Evolutionary conservation across 2,329 filamentous ascomycete species (phyloP), one percentile per base, ranked within the genome.

Genomic region (Epichloe gansuensis): DNA sequence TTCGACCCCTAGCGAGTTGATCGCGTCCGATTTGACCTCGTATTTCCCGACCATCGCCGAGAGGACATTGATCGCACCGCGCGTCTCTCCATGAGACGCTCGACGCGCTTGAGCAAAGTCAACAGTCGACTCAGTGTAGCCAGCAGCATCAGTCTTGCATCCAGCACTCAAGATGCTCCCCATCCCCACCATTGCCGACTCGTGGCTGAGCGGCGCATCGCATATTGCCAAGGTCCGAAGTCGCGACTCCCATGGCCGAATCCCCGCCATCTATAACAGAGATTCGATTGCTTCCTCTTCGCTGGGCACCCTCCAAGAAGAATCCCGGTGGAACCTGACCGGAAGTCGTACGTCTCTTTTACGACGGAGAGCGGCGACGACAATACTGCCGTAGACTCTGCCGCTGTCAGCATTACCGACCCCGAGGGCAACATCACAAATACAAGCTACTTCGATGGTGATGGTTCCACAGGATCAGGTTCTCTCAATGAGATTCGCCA

Each of bases 41-140:
- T 98, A 97, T 74, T 98, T 98, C 93, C 93, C 0, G 90, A 95
- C 63, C 91, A 97, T 62, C 83, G 91, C 48, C 84, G 88, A 52
- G 91, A 95, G 65, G 89, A 95, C 61, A 96, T 98, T 65, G 93
- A 97, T 67, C 86, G 90, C 60, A 97, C 93, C 0, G 91, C 95
- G 57, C 86, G 93, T 48, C 81, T 96, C 69, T 96, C 91, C 0
- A 86, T 96, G 68, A 82, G 91, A 60, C 81, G 93, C 60, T 97
- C 91, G 42, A 88, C 88, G 51, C 86, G 93, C 51, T 76, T 97
- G 57, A 97, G 91, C 72, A 88, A 88, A 66, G 88, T 94, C 59
- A 91, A 94, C 59, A 95, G 88, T 67, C 88, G 91, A 34, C 77
- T 98, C 54, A 96, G 91, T 65, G 91, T 95, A 57, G 89, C 91